Evolutionary conservation across 2,329 filamentous ascomycete species (phyloP).

Genomic region (Ophiosphaerella korrae): DNA sequence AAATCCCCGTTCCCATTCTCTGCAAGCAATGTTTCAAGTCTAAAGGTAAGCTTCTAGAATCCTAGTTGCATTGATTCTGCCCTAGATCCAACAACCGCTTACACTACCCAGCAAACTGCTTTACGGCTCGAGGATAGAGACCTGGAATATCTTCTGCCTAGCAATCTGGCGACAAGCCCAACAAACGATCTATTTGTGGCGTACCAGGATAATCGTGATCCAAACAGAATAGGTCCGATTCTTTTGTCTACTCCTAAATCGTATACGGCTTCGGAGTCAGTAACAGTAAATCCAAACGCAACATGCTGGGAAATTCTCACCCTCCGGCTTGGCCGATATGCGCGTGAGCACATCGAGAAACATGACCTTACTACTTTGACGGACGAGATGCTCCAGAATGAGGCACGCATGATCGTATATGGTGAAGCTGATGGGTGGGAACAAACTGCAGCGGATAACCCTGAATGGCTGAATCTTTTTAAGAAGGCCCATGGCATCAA

Average conservation of each 20-base stretch:
- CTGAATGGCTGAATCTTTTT: constrained; percentile 56
- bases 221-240: constrained; percentile 21
- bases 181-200: constrained; percentile 20
- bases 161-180: neutral
- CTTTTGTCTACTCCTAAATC: constrained; percentile 21
- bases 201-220: constrained; percentile 17
- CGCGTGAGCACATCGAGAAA: constrained; percentile 45
- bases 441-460: constrained; percentile 47
- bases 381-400: constrained; percentile 56
- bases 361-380: constrained; percentile 47
- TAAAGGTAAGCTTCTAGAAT: constrained; percentile 28
- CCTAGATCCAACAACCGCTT: constrained; percentile 5
- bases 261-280: constrained; percentile 13
- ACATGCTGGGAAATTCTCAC: constrained; percentile 59
- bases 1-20: constrained; percentile 54
- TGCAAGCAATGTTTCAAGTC: constrained; percentile 46
- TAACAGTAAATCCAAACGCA: constrained; percentile 24
- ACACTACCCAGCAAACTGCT: constrained; percentile 23
- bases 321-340: constrained; percentile 52
- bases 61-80: neutral
- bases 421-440: constrained; percentile 57
- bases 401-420: constrained; percentile 56
- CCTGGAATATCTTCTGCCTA: constrained; percentile 37
- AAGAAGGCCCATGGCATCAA: constrained; percentile 55
- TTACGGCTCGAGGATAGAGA: constrained; percentile 22